These are phyloP conservation scores for Dendrostoma leiphaemia DNA, from an alignment of 2,329 filamentous ascomycete species.

Conservation along the genomic window DNA sequence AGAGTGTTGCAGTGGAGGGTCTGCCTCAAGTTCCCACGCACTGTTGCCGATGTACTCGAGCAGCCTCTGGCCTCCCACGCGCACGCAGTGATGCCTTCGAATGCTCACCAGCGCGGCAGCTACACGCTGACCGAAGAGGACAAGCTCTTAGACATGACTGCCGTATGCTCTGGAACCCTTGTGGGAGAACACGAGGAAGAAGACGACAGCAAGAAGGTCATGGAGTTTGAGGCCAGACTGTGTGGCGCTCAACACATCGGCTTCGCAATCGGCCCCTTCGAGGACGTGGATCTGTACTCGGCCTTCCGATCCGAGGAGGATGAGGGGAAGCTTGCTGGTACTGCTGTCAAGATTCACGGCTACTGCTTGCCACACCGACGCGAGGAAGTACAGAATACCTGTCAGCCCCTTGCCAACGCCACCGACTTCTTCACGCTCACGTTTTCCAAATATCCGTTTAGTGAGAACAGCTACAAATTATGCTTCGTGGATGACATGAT, in stretches of 20 bases:
- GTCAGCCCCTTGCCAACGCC: constrained; percentile 77
- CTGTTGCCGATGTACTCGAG: constrained; percentile 73
- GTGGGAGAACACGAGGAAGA: constrained; percentile 79
- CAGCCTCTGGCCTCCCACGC: constrained; percentile 44
- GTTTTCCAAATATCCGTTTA: constrained; percentile 88
- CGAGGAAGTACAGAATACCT: constrained; percentile 83
- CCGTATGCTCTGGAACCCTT: constrained; percentile 86
- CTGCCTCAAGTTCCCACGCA: constrained; percentile 80
- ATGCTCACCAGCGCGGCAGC: constrained; percentile 38
- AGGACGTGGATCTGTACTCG: constrained; percentile 81
- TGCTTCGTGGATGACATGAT: constrained; percentile 91
- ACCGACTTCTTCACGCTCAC: constrained; percentile 87
- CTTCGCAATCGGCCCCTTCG: constrained; percentile 92
- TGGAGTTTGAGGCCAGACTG: constrained; percentile 75
- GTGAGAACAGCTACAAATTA: constrained; percentile 73
- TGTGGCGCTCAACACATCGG: constrained; percentile 85
- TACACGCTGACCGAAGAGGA: constrained; percentile 67
- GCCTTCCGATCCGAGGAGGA: constrained; percentile 88
- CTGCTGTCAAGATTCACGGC: constrained; percentile 83
- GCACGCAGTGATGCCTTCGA: constrained; percentile 31
- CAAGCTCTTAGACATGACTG: constrained; percentile 81
- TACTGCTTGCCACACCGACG: constrained; percentile 85
- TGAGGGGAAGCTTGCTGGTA: constrained; percentile 84
- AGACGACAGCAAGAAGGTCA: constrained; percentile 80
- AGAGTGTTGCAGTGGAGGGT: constrained; percentile 80